Conservation (phyloP, 345 rosid genomes). For the Dimocarpus longan region DNA sequence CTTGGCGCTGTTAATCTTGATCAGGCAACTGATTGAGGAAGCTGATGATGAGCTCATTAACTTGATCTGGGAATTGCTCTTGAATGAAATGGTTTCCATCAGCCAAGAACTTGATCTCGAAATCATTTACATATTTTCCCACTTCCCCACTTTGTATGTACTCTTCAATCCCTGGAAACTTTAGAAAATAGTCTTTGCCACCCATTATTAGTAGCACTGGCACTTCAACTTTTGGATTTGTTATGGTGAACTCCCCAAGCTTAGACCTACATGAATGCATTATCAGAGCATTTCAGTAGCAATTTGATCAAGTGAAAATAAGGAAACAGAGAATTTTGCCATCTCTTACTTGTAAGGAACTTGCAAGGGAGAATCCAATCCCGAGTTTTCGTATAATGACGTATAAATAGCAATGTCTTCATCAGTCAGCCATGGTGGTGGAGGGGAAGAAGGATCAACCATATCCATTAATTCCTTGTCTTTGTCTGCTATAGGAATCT, state of each 20-base stretch:
- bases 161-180: slow-evolving; percentile 38
- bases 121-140: slow-evolving; percentile 14
- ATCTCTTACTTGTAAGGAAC: slow-evolving; percentile 12
- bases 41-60: slow-evolving; percentile 7
- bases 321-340: not conserved
- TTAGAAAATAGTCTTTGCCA: slow-evolving; percentile 33
- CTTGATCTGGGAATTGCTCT: slow-evolving; percentile 26
- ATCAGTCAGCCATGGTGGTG: slow-evolving; percentile 30
- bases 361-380: slow-evolving; percentile 32
- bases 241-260: slow-evolving; percentile 10
- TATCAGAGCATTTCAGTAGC: not conserved
- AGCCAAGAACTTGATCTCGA: slow-evolving; percentile 15
- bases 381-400: slow-evolving; percentile 32
- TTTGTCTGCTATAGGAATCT: slow-evolving; percentile 33
- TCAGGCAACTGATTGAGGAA: not conserved
- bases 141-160: slow-evolving; percentile 19
- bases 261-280: slow-evolving; percentile 16
- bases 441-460: slow-evolving; percentile 35
- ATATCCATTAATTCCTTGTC: slow-evolving; percentile 40
- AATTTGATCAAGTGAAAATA: not conserved
- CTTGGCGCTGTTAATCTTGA: not conserved
- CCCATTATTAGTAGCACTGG: slow-evolving; percentile 34
- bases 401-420: slow-evolving; percentile 30
- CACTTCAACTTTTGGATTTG: slow-evolving; percentile 25
- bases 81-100: slow-evolving; percentile 28